Conservation (phyloP, 306 rosid species). For the Malus orientalis region DNA sequence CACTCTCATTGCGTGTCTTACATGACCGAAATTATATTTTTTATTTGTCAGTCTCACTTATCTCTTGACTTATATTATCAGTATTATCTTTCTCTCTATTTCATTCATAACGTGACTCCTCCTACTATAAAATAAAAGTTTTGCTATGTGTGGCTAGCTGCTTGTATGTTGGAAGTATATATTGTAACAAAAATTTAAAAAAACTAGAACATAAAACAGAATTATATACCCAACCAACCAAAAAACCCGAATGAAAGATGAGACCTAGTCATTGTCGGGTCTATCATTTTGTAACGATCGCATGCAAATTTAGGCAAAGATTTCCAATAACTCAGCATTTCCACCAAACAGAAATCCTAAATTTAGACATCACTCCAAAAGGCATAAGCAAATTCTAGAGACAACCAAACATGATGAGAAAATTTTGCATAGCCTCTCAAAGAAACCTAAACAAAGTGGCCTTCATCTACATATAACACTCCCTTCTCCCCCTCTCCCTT, state of each 20-base stretch:
- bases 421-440: slow-evolving; percentile 15
- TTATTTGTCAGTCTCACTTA: too few relatives aligned
- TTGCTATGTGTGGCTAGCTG: too few relatives aligned
- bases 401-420: slow-evolving; percentile 9
- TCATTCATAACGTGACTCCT: too few relatives aligned
- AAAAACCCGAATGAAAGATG: not conserved
- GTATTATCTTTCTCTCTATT: too few relatives aligned
- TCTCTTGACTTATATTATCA: too few relatives aligned
- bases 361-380: not conserved
- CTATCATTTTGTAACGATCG: not conserved
- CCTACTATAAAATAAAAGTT: too few relatives aligned
- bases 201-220: too few relatives aligned
- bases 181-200: too few relatives aligned
- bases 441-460: not conserved
- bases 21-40: too few relatives aligned
- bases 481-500: not conserved
- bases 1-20: too few relatives aligned
- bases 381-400: not conserved
- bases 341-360: slow-evolving; percentile 4
- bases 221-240: too few relatives aligned
- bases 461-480: not conserved
- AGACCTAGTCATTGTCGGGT: slow-evolving; percentile 1
- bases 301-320: slow-evolving; percentile 1
- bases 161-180: too few relatives aligned
- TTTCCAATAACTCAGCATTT: not conserved